Conservation (phyloP, 176 grass and related monocot species). For the Lolium multiflorum region DNA sequence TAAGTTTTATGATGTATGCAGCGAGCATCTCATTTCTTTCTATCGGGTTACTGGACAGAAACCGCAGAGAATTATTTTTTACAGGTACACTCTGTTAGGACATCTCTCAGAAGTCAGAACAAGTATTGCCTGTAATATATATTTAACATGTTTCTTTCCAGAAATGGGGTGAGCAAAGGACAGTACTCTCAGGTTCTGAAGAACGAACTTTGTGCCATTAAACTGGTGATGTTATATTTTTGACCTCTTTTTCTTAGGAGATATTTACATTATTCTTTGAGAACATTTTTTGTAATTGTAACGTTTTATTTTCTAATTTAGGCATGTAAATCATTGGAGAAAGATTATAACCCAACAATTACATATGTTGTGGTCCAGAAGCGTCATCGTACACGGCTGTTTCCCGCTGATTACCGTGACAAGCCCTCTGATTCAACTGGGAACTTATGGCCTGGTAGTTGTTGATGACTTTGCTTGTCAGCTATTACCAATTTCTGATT, state of each 20-base stretch:
- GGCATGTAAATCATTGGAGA: conserved; percentile 69
- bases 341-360: conserved; percentile 63
- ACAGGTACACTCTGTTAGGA: conserved; percentile 47
- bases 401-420: conserved; percentile 57
- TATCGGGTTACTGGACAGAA: conserved; percentile 60
- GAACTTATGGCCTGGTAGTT: conserved; percentile 69
- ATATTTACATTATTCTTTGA: background rate
- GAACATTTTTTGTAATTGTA: background rate
- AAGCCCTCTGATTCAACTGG: conserved; percentile 39
- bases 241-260: background rate
- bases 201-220: conserved; percentile 63
- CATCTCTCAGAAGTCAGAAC: background rate
- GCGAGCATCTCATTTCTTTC: conserved; percentile 68
- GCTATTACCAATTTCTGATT: background rate
- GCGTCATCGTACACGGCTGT: conserved; percentile 66
- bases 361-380: conserved; percentile 78
- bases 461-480: background rate
- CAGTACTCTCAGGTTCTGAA: conserved; percentile 70
- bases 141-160: conserved; percentile 13
- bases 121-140: background rate
- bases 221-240: conserved; percentile 44
- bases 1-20: conserved; percentile 40
- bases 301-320: conserved; percentile 8
- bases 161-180: conserved; percentile 71
- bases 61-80: conserved; percentile 70